Evolutionary conservation across 768 basidiomycete species (phyloP), one percentile per base, ranked within the genome.

Genomic region (Tricholoma bakamatsutake): DNA sequence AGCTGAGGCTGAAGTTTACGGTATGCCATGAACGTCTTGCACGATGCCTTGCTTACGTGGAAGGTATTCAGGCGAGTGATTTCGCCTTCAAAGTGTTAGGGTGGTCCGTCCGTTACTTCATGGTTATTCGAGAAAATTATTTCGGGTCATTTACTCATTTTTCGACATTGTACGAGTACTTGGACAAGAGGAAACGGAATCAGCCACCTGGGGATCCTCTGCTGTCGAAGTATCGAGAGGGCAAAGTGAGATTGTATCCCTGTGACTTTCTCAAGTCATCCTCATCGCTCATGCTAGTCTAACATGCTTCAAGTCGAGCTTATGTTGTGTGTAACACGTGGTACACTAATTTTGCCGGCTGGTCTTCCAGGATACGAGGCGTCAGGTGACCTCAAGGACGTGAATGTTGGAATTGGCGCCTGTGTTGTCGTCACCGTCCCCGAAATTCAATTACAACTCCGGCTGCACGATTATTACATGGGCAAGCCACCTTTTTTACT

Each of bases 131-230:
- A 46, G 93, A 96, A 64, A 98, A 98, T 69, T 98, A 98, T 69
- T 84, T 98, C 50, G 96, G 96, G 10, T 79, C 83, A 4, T 98
- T 97, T 70, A 97, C 93, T 1, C 90, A 96, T 61, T 98, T 95
- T 63, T 85, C 87, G 2, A 97, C 92, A 0, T 76, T 93, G 40
- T 80, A 79, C 18, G 96, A 98, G 72, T 96, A 93, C 66, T 73
- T 93, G 46, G 81, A 86, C 52, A 88, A 84, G 63, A 79, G 83
- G 40, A 76, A 73, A 43, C 75, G 73, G 50, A 79, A 80, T 1
- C 60, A 80, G 1, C 80, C 82, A 10, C 74, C 85, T 12, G 95
- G 94, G 4, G 95, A 98, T 70, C 92, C 91, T 0, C 76, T 96
- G 1, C 73, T 80, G 52, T 73, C 81, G 56, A 93, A 91, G 64